These are phyloP conservation scores for Tulasnella sp. DNA, from an alignment of 768 basidiomycete genomes.

Conservation along the genomic window DNA sequence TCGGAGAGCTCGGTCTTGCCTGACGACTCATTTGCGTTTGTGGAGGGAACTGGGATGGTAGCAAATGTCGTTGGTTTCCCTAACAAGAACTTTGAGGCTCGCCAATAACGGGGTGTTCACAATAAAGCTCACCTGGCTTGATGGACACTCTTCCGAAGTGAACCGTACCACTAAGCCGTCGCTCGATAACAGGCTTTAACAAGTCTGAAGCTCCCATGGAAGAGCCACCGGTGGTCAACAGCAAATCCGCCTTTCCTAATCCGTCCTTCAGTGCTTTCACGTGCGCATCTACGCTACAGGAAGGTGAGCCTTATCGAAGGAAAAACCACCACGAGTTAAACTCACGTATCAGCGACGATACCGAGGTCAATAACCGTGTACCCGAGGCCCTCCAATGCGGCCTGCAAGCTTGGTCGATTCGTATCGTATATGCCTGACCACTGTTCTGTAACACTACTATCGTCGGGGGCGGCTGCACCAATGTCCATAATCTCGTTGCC, in stretches of 20 bases:
- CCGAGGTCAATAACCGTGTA: conserved; percentile 73
- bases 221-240: conserved; percentile 81
- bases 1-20: conserved; percentile 24
- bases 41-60: conserved; percentile 40
- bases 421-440: conserved; percentile 80
- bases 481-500: conserved; percentile 73
- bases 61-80: conserved; percentile 87
- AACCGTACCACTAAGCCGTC: conserved; percentile 57
- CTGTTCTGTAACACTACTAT: conserved; percentile 20
- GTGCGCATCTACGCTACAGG: conserved; percentile 44
- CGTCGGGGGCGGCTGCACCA: conserved; percentile 25
- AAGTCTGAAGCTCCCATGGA: conserved; percentile 86
- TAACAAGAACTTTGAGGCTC: neutral
- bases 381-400: conserved; percentile 58
- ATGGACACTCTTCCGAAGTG: conserved; percentile 81
- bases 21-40: neutral
- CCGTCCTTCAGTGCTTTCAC: conserved; percentile 45
- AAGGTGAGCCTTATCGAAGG: neutral
- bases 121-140: conserved; percentile 37
- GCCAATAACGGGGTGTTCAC: neutral
- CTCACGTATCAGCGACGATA: conserved; percentile 64
- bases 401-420: conserved; percentile 67
- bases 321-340: neutral
- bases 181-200: conserved; percentile 80
- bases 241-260: conserved; percentile 52